Conservation (phyloP, 352 stramenopile species). For the Phytopythium delawarense region DNA sequence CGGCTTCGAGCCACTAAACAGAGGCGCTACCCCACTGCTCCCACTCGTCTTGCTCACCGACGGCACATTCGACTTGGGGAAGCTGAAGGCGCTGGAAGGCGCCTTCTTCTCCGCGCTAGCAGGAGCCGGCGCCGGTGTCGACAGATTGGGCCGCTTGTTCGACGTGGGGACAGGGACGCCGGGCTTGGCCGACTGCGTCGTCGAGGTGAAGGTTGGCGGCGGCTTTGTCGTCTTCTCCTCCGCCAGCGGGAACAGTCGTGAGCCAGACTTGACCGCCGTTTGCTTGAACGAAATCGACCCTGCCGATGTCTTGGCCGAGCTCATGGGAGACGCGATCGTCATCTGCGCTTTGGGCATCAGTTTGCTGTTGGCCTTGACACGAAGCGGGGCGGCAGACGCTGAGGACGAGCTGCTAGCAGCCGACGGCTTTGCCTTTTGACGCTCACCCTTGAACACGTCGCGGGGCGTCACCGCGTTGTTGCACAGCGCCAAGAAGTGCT, state of each 20-base stretch:
- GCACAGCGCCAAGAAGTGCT: slow-evolving; percentile 52
- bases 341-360: slow-evolving; percentile 66
- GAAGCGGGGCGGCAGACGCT: slow-evolving; percentile 20
- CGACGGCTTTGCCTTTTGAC: slow-evolving; percentile 31
- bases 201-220: slow-evolving; percentile 43
- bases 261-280: slow-evolving; percentile 47
- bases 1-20: neutral
- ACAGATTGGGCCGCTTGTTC: slow-evolving; percentile 39
- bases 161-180: slow-evolving; percentile 30
- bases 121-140: slow-evolving; percentile 5
- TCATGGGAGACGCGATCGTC: slow-evolving; percentile 63
- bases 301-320: slow-evolving; percentile 33
- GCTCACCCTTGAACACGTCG: slow-evolving; percentile 42
- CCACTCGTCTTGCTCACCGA: slow-evolving; percentile 8
- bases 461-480: slow-evolving; percentile 56
- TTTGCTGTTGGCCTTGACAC: slow-evolving; percentile 54
- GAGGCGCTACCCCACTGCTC: neutral
- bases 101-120: slow-evolving; percentile 6
- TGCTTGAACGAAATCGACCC: slow-evolving; percentile 55
- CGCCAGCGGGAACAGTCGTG: slow-evolving; percentile 50
- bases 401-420: slow-evolving; percentile 21
- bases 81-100: slow-evolving; percentile 19
- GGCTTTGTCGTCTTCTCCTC: slow-evolving; percentile 60
- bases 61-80: slow-evolving; percentile 14
- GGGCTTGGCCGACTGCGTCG: slow-evolving; percentile 33